These are phyloP conservation scores for Manihot esculenta DNA, from an alignment of 441 rosid species.

Conservation along the genomic window DNA sequence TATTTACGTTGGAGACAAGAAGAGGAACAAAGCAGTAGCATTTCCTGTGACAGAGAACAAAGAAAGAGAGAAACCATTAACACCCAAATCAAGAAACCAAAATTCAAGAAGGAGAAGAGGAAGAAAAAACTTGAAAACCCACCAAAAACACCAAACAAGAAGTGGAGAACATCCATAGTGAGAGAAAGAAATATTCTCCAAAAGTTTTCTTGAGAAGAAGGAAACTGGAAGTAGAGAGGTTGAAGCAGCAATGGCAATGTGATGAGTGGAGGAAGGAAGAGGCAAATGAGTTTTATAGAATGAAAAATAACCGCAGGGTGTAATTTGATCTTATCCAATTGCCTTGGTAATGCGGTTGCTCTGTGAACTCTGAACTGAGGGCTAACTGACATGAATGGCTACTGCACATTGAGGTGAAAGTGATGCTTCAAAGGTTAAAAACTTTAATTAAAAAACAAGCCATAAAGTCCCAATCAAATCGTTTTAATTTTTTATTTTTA, in stretches of 20 bases:
- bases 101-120: neutral
- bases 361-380: neutral
- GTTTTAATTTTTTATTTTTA: too few species aligned
- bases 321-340: slow-evolving; percentile 9
- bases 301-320: slow-evolving; percentile 9
- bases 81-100: neutral
- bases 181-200: neutral
- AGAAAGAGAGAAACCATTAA: slow-evolving; percentile 2
- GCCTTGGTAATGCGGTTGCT: neutral
- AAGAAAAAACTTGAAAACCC: slow-evolving; percentile 23
- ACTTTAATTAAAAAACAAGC: too few species aligned
- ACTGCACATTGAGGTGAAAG: neutral
- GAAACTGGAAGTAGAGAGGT: neutral
- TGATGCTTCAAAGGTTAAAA: neutral
- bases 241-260: neutral
- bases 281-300: slow-evolving; percentile 30
- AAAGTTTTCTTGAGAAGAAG: neutral
- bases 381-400: neutral
- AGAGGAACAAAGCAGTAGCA: slow-evolving; percentile 88
- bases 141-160: slow-evolving; percentile 86
- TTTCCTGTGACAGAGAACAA: slow-evolving; percentile 57
- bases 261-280: slow-evolving; percentile 1
- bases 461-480: too few species aligned
- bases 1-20: slow-evolving; percentile 76
- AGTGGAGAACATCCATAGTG: slow-evolving; percentile 54